Evolutionary conservation across 768 basidiomycete species (phyloP), one percentile per base, ranked within the genome.

Genomic region (Boletus tylopilopsis): DNA sequence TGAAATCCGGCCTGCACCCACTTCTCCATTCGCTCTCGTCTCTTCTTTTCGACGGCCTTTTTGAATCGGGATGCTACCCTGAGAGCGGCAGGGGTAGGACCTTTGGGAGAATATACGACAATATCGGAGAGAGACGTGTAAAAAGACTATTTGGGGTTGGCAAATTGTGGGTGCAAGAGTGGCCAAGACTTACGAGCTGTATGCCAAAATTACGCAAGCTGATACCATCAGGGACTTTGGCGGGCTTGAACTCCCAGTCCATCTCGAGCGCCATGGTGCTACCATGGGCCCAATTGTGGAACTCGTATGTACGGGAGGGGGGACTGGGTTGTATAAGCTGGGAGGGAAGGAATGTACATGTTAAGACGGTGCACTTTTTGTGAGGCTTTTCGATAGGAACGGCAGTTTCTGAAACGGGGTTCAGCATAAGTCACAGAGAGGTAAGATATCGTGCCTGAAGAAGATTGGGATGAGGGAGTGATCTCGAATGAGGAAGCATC

Each of bases 121-220:
- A 95, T 82, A 59, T 95, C 93, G 38, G 90, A 91, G n/a, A 95
- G 73, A 7, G 90, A 86, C 2, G 86, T 84, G 58, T 90, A 91
- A 49, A 94, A 87, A 37, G 88, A 82, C 90, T 90, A 24, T 12
- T 42, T 29, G 51, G 42, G n/a, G 50, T 64, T 40, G 22, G 36
- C 22, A 42, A 29, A 34, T n/a, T 24, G 27, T 30, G 40, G 50
- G 23, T 6, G 19, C 18, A 40, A 1, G 13, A 44, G 37, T 30
- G 2, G 45, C 51, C 10, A 21, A 25, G 12, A 82, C 89, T 75
- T 63, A 91, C 87, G 57, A 87, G 81, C 67, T 94, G 93, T 51
- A 92, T 87, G 24, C 89, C 88, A 65, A 94, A 93, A 71, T 94
- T 92, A 56, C 93, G 75, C 60, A 90, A 70, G 51, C 82, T 86